Base-by-base conservation (phyloP, 495 filamentous ascomycete species). In the Mytilinidion resinicola region DNA sequence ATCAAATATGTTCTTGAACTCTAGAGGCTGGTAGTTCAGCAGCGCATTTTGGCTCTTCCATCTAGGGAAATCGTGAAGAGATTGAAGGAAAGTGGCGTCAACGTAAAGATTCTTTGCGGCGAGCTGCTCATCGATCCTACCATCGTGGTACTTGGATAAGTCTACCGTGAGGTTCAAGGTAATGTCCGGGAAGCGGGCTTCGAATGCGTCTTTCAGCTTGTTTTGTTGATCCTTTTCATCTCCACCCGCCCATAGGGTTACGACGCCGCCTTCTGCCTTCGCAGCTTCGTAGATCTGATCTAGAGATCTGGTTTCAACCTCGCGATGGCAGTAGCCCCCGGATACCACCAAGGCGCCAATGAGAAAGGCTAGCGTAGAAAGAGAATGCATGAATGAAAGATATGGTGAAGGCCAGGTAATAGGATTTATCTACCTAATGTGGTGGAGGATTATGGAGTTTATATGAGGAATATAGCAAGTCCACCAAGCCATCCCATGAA, bases 141-240 rank as follows among this genome's bases (percentile, higher is more conserved):
- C 64, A 51, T 74, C 65, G 21, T 71, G 70, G 56, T 74, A 74
- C 35, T 74, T 74, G 55, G 68, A 70, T 3, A 74, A 36, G 55
- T 74, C 72, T 50, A 72, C 68, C 10, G 72, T 74, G 20, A 74
- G 52, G 53, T 74, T 73, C 0, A 74, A 55, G 7, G 62, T 59
- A 37, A 74, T 74, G 6, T 62, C 62, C 20, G 72, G 72, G 56
- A 73, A 74, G 10, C 63, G 51, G 11, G 54, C 20, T 41, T 69
- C 67, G 63, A 72, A 73, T 0, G 64, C 65, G 7, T 53, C 36
- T 39, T 66, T 67, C n/a, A 73, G 51, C 8, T 33, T 20, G 46
- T 65, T 21, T 51, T 73, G 67, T 48, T 65, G 47, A 44, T 63
- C 53, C 59, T 42, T 71, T 51, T 66, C 71, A 56, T 73, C 71